Percentiles rank a stretch among this genome's conserved stretches.
These are phyloP conservation scores for Aspergillus leporis DNA, from an alignment of 495 filamentous ascomycete genomes.

Conservation along the genomic window DNA sequence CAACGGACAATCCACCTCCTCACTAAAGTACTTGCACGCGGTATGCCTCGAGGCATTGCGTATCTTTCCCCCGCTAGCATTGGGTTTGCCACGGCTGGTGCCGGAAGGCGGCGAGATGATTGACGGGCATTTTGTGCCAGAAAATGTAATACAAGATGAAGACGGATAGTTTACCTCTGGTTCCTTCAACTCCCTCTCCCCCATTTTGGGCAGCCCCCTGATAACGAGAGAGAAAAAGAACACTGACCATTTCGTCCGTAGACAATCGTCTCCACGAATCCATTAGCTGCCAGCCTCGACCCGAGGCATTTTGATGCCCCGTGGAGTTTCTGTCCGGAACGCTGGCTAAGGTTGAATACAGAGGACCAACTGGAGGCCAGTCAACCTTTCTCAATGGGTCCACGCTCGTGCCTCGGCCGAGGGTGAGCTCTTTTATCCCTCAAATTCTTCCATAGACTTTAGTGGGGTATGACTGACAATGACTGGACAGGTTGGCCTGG, in stretches of 20 bases:
- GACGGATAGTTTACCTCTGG: no score
- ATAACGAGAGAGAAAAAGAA: no score
- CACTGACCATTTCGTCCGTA: no score
- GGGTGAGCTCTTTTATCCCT: no score
- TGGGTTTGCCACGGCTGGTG: constrained; percentile 15
- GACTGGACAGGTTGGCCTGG: constrained; percentile 30
- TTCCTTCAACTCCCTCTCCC: no score
- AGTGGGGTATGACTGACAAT: no score
- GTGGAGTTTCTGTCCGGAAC: constrained; percentile 21
- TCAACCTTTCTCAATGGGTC: constrained; percentile 23
- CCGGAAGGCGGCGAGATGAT: constrained; percentile 18
- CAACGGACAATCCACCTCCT: constrained; percentile 7
- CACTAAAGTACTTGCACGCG: constrained; percentile 26
- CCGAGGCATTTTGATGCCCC: constrained; percentile 22
- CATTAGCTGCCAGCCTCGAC: constrained; percentile 14
- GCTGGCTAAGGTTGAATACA: constrained; percentile 19
- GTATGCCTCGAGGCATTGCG: constrained; percentile 27
- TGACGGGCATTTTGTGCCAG: constrained; percentile 21
- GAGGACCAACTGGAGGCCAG: constrained; percentile 17
- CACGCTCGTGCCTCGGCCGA: constrained; percentile 30
- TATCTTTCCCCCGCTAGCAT: constrained; percentile 27
- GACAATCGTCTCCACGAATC: constrained; percentile 19
- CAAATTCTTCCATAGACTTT: no score
- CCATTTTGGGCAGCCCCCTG: no score
- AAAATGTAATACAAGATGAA: no score